A percentile compares a stretch with the other conserved stretches of the same genome.
phyloP scores from a whole-genome alignment of 305 asterid species.

The Fraxinus baroniana region DNA sequence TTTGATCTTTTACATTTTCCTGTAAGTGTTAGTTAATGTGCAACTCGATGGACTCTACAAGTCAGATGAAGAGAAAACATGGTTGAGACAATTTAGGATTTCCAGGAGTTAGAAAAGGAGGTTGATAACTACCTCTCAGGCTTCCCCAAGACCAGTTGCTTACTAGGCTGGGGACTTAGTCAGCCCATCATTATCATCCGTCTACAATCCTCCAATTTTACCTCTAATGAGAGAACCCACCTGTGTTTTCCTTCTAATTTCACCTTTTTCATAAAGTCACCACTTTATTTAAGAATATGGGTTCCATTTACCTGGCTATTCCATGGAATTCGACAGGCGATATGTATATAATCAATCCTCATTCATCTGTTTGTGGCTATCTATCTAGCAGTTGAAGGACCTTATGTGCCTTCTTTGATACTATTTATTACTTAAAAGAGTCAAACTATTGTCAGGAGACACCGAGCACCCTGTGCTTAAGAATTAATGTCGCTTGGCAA shows the following conservation, averaged over 20 bases:
- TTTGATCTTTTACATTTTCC: not conserved
- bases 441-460: not conserved
- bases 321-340: not conserved
- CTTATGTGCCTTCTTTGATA: not conserved
- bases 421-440: not conserved
- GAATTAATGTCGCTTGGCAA: not conserved
- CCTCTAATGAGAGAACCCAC: not conserved
- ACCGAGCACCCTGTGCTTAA: not conserved
- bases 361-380: not conserved
- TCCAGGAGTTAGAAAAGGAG: not conserved
- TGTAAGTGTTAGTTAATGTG: conserved; percentile 9
- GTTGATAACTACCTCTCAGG: not conserved
- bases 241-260: not conserved
- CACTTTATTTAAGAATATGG: not conserved
- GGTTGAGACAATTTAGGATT: not conserved
- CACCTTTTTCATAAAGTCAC: not conserved
- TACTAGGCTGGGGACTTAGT: not conserved
- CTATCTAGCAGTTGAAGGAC: not conserved
- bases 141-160: not conserved
- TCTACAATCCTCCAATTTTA: not conserved
- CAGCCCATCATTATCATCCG: not conserved
- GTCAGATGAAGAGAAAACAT: not conserved
- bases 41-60: not conserved
- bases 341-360: not conserved
- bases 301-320: not conserved